Evolutionary conservation across 176 grass and related monocot genomes (phyloP).

Genomic region (Aegilops tauschii): DNA sequence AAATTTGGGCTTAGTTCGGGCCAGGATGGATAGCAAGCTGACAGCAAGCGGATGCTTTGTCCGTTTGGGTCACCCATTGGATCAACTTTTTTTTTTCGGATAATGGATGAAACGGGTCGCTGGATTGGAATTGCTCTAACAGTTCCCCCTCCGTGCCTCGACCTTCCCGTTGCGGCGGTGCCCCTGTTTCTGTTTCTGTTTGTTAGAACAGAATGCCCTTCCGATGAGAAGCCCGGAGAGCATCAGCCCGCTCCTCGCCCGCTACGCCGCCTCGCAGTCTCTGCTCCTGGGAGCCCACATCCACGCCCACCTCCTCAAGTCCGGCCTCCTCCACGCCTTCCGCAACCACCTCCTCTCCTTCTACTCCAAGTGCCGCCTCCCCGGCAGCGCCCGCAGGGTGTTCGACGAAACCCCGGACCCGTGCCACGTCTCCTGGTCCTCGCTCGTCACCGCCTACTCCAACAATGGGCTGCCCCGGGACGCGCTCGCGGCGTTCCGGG

Average conservation of each 20-base stretch:
- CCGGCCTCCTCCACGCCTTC: conserved; percentile 37
- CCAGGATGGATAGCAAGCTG: no score
- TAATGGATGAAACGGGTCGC: no score
- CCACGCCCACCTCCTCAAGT: conserved; percentile 59
- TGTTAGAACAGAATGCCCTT: neutral
- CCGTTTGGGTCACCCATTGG: no score
- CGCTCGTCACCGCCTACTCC: conserved; percentile 74
- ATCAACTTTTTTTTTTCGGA: no score
- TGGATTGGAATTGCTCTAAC: no score
- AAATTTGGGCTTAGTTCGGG: no score
- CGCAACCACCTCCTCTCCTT: conserved; percentile 64
- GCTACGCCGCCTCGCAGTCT: conserved; percentile 32
- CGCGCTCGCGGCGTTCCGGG: conserved; percentile 41
- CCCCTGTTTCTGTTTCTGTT: neutral
- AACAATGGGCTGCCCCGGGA: conserved; percentile 54
- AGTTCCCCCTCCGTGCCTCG: neutral
- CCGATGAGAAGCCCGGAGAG: conserved; percentile 30
- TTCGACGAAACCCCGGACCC: conserved; percentile 74
- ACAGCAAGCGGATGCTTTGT: no score
- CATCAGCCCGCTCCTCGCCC: conserved; percentile 25
- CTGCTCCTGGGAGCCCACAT: conserved; percentile 45
- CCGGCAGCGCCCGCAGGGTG: conserved; percentile 52
- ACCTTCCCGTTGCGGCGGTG: neutral
- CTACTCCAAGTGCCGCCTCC: conserved; percentile 53
- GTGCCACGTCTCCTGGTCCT: conserved; percentile 68